A percentile compares a stretch with the other conserved stretches of the same genome.
Evolutionary conservation across 106 monocot species (phyloP).

Genomic region (Dioscorea dumetorum): DNA sequence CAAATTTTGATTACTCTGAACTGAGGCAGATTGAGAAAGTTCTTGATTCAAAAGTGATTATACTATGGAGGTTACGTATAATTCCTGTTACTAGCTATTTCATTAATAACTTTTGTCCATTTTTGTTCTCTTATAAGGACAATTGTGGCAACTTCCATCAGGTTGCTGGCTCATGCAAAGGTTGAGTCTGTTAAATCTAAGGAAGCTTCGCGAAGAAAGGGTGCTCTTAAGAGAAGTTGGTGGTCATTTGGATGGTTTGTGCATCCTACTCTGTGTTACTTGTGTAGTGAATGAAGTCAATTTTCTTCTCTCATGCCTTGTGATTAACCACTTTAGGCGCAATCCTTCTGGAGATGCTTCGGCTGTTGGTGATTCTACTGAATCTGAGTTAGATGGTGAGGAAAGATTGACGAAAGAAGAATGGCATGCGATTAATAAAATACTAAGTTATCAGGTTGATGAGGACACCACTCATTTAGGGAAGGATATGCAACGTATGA

Average conservation of each 20-base stretch:
- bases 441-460: conserved; percentile 72
- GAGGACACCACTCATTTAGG: conserved; percentile 42
- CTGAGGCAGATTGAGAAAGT: conserved; percentile 76
- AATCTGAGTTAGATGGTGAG: conserved; percentile 36
- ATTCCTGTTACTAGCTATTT: background rate
- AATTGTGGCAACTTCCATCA: conserved; percentile 10
- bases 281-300: background rate
- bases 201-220: conserved; percentile 53
- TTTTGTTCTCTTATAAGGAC: background rate
- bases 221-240: conserved; percentile 62
- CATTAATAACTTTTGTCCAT: too few species aligned
- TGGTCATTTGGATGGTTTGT: conserved; percentile 90
- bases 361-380: conserved; percentile 22
- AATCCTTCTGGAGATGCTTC: conserved; percentile 33
- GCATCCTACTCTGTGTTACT: background rate
- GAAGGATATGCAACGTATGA: conserved; percentile 53
- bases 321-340: conserved; percentile 12
- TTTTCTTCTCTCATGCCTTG: background rate
- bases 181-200: conserved; percentile 85
- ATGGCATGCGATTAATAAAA: conserved; percentile 83
- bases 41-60: conserved; percentile 87
- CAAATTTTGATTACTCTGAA: conserved; percentile 45
- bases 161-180: conserved; percentile 96
- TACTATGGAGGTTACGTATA: conserved; percentile 74
- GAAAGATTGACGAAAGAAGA: conserved; percentile 84